phyloP scores from a whole-genome alignment of 257 asterid genomes.

The Capsicum rhomboideum region DNA sequence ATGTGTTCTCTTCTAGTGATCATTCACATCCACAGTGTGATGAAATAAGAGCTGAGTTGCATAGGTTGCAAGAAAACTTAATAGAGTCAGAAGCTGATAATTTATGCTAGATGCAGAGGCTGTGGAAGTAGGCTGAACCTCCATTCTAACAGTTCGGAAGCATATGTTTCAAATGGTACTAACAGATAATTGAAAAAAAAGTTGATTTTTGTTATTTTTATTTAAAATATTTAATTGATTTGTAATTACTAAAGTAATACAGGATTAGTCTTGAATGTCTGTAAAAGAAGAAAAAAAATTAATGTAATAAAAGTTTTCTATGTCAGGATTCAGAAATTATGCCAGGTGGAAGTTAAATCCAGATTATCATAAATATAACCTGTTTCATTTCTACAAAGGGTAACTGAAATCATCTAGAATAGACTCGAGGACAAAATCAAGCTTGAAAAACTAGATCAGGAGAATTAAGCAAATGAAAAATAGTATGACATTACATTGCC shows the following conservation, averaged over 20 bases:
- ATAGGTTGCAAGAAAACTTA: constrained; percentile 32
- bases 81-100: constrained; percentile 10
- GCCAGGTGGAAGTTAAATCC: no score
- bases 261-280: neutral
- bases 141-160: neutral
- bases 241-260: neutral
- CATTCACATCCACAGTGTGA: constrained; percentile 22
- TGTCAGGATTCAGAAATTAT: no score
- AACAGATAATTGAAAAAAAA: neutral
- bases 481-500: neutral
- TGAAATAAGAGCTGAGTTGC: constrained; percentile 33
- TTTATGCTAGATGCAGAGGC: neutral
- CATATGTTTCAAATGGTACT: neutral
- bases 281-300: neutral
- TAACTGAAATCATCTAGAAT: neutral
- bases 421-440: neutral
- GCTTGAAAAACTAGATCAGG: neutral
- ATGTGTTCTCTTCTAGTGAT: constrained; percentile 53
- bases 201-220: neutral
- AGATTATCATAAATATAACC: neutral
- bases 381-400: neutral
- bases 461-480: neutral
- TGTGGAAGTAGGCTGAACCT: neutral
- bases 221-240: neutral
- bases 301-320: neutral